Evolutionary conservation across 163 green algal species (phyloP), one percentile per base, ranked within the genome.

Genomic region (Volvox carteri): DNA sequence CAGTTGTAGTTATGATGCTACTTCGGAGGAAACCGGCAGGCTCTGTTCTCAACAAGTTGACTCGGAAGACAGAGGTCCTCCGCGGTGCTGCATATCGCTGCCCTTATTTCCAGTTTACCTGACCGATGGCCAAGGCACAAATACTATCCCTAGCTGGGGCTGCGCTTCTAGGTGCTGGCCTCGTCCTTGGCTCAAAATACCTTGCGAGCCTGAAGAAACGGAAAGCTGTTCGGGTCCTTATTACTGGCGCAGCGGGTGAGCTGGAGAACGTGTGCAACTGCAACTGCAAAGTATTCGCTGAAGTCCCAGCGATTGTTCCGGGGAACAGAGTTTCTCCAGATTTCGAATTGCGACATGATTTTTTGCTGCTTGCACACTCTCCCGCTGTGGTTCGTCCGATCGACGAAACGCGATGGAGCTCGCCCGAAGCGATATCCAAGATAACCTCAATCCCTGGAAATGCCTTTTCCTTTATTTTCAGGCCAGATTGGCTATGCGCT

Each of bases 401-500:
- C 54, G 54, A 65, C 54, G 54, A 65, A 7, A 65, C 19, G 54
- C 54, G 54, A 65, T 65, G 54, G 5, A 65, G n/a, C n/a, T n/a
- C n/a, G n/a, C n/a, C n/a, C n/a, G n/a, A n/a, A n/a, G n/a, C n/a
- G n/a, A n/a, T n/a, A n/a, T n/a, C n/a, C n/a, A n/a, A n/a, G n/a
- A n/a, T n/a, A n/a, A n/a, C n/a, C n/a, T n/a, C n/a, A n/a, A n/a
- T n/a, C n/a, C n/a, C n/a, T n/a, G n/a, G 11, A 72, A 72, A 72
- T 33, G 28, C 37, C 3, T 16, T 6, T 75, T 42, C 46, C 28
- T 42, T 75, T 11, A 25, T n/a, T 25, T 86, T 72, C 92, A 97
- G 97, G 97, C 58, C 97, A 99, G 90, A 99, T 99, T 86, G 97
- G 97, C 28, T 99, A 99, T 93, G 97, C 97, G 1, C 87, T 99